Base-by-base conservation (phyloP, 805 yeast genomes). In the Candida ficus region DNA sequence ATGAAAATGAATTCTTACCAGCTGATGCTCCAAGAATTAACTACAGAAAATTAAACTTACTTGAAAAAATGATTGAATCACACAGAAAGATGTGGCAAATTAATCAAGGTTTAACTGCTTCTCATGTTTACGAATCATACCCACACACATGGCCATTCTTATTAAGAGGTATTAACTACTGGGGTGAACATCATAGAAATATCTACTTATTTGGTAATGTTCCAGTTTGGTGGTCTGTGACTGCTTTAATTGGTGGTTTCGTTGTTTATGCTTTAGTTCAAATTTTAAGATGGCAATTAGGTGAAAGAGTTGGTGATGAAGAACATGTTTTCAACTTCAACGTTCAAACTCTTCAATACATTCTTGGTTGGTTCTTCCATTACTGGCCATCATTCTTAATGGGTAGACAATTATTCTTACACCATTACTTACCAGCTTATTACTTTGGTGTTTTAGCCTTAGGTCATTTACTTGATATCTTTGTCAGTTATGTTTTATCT, bases 401-500 rank as follows among this genome's bases (percentile, higher is more conserved):
- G 98, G 89, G 80, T 19, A 80, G 98, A 66, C 97, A 90, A 66
- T 64, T 90, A 64, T 90, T 91, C 68, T 69, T 90, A 59, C 98
- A 90, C 63, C 98, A 90, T 63, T 91, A 91, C 62, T 66, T 93
- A 50, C 97, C 96, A 42, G 87, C 98, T 2, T 75, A 87, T 39
- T 93, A 88, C 67, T 93, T 93, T 63, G 93, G 88, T 35, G 70
- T 86, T 39, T 69, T 87, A 48, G 86, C 83, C 3, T 66, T 87
- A 38, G 85, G 84, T n/a, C 90, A 83, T 46, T 66, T 73, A 40
- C 63, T 80, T 35, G 85, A 81, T 48, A 62, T 78, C 40, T 48
- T 75, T 26, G 71, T 66, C n/a, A 53, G 62, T 16, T 74, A 70
- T 51, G 53, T 69, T 26, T 62, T 68, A 45, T 58, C 61, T 20